Conservation (phyloP, 306 rosid species). For the Neltuma alba region DNA sequence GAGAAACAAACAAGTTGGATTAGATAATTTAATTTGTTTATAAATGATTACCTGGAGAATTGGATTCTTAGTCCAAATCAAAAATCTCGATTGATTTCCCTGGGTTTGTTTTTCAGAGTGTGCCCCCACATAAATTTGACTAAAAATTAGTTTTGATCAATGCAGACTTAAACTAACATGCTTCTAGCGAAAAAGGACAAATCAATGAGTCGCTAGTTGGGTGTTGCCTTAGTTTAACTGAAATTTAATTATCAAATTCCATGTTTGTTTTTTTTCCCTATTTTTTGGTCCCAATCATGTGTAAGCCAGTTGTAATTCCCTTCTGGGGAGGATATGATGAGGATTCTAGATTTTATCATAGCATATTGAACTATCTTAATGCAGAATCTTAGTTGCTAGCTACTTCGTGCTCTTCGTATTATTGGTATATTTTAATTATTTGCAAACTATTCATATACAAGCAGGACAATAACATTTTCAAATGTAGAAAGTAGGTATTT, state of each 20-base stretch:
- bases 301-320: constrained; percentile 37
- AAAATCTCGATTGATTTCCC: constrained; percentile 35
- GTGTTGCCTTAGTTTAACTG: neutral
- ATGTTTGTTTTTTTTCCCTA: neutral
- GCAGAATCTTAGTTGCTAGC: constrained; percentile 1
- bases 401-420: neutral
- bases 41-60: constrained; percentile 22
- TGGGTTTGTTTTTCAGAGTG: constrained; percentile 32
- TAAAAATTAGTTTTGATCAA: constrained; percentile 27
- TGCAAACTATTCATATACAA: neutral
- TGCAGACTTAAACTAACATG: constrained; percentile 21
- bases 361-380: constrained; percentile 5
- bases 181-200: constrained; percentile 36
- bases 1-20: constrained; percentile 32
- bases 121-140: constrained; percentile 48
- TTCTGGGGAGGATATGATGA: constrained; percentile 8
- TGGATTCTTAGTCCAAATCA: constrained; percentile 31
- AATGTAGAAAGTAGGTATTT: neutral
- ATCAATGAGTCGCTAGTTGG: constrained; percentile 3
- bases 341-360: constrained; percentile 12
- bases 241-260: neutral
- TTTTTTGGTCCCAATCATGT: neutral
- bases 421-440: neutral
- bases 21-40: constrained; percentile 2
- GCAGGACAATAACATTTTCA: neutral